These are phyloP conservation scores for Boletus speciosus DNA, from an alignment of 768 basidiomycete genomes.

Conservation along the genomic window DNA sequence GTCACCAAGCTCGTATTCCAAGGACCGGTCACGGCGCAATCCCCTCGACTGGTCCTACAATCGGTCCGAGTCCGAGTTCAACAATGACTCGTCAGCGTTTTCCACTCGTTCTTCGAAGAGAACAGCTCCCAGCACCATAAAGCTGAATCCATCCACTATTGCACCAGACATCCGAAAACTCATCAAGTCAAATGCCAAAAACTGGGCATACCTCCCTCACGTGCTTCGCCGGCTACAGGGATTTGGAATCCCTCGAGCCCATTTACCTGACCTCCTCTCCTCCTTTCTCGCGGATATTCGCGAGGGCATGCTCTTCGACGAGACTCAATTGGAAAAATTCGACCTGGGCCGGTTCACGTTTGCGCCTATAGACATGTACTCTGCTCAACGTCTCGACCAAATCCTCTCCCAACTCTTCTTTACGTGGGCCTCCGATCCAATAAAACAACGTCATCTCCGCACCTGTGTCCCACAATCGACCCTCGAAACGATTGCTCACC, in stretches of 20 bases:
- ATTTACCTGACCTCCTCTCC: conserved; percentile 41
- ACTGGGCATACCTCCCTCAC: conserved; percentile 36
- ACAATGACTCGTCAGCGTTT: background rate
- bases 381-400: conserved; percentile 37
- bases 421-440: conserved; percentile 48
- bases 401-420: conserved; percentile 54
- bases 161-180: conserved; percentile 18
- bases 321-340: conserved; percentile 29
- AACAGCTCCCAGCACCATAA: background rate
- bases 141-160: background rate
- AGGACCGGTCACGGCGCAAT: background rate
- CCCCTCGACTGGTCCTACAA: conserved; percentile 1
- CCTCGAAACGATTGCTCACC: conserved; percentile 36
- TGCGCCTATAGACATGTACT: conserved; percentile 27
- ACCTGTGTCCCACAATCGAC: conserved; percentile 30
- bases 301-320: conserved; percentile 26
- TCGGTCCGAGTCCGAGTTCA: background rate
- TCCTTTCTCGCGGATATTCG: conserved; percentile 40
- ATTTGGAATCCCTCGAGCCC: conserved; percentile 46
- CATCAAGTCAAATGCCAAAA: conserved; percentile 35
- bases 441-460: conserved; percentile 23
- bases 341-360: conserved; percentile 43
- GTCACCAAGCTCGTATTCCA: background rate
- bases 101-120: background rate
- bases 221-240: conserved; percentile 40